A percentile compares a stretch with the other conserved stretches of the same genome.
Conservation (phyloP, 148 eudicot genomes). For the Nepenthes mirabilis region DNA sequence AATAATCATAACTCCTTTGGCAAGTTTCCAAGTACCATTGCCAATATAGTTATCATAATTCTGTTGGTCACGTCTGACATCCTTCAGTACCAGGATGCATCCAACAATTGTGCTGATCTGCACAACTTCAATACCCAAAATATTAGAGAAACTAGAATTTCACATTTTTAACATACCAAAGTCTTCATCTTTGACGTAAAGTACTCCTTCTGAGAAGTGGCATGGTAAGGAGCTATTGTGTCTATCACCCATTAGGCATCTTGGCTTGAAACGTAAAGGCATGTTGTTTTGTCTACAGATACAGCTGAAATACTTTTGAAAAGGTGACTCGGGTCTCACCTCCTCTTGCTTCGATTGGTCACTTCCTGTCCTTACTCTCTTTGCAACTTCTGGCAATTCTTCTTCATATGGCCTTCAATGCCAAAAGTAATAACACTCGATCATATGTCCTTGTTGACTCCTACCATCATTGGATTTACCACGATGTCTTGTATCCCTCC, state of each 20-base stretch:
- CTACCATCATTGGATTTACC: not conserved
- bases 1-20: not conserved
- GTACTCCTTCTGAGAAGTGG: too few relatives aligned
- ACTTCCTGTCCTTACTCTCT: not conserved
- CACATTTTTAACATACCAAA: not conserved
- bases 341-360: not conserved
- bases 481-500: not conserved
- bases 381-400: not conserved
- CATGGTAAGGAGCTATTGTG: not conserved
- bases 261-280: not conserved
- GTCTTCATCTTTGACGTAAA: too few relatives aligned
- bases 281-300: not conserved
- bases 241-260: not conserved
- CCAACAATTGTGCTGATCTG: not conserved
- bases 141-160: not conserved
- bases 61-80: not conserved
- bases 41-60: not conserved
- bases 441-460: not conserved
- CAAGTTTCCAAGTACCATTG: not conserved
- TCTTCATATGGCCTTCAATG: not conserved
- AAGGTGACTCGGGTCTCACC: not conserved
- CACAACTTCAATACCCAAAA: not conserved
- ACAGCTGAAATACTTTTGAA: not conserved
- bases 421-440: not conserved
- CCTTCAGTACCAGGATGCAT: not conserved